Base-by-base conservation (phyloP, 2,329 filamentous ascomycete species). In the Scytalidium sp. region DNA sequence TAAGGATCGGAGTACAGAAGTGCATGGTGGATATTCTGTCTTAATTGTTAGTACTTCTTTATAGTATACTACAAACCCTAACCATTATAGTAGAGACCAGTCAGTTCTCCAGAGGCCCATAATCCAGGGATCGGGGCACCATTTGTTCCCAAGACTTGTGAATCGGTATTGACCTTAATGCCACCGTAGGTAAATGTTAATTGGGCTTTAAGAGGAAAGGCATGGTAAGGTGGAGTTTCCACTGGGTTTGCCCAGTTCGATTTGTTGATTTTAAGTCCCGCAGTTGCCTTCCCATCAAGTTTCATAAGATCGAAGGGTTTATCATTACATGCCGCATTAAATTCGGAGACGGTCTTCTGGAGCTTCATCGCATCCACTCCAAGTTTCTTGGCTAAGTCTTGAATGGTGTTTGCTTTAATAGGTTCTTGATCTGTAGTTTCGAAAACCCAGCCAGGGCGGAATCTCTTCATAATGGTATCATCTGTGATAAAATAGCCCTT, bases 401-500 rank as follows among this genome's bases (percentile, higher is more conserved):
- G 62, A 44, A 71, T 72, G 3, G 67, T 69, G 39, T 71, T 63
- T 9, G 66, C 66, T 46, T 67, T 60, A 53, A 68, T 66, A 6
- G 69, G 70, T 41, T 69, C 67, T 29, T 67, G 56, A 47, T 72
- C 69, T 2, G 70, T 71, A 2, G 70, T 72, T 19, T 72, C 68
- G 45, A 69, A 72, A 3, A 71, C 70, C 70, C 69, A 72, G 42
- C 65, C 66, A 13, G 68, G 69, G 22, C 67, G 62, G 64, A 72
- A 72, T 3, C 64, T 60, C 32, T 70, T 60, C 69, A 70, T 69
- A 56, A 72, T 70, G 9, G 60, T 61, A 19, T 64, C 60, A 50
- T 72, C 70, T 8, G 70, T 71, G 49, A 71, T 57, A 57, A 72
- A 72, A 58, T 66, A 72, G 42, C 66, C 69, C 43, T 67, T 68